Percentiles rank a stretch among this genome's conserved stretches.
Evolutionary conservation across 768 basidiomycete genomes (phyloP).

Genomic region (Boletus subparvulus): DNA sequence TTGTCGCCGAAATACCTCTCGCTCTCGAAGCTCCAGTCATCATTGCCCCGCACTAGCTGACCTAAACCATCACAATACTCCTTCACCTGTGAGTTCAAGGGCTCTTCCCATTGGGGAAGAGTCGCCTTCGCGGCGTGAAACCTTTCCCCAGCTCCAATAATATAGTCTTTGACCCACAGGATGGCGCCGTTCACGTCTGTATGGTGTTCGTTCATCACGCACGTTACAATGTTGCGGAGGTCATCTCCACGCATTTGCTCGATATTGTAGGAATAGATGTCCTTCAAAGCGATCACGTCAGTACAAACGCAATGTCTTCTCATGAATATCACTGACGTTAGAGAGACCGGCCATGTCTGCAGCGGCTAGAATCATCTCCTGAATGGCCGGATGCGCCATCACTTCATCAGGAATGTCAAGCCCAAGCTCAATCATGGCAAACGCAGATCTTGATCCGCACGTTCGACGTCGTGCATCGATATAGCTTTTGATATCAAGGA

Average conservation of each 20-base stretch:
- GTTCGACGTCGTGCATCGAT: conserved; percentile 40
- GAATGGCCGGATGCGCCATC: conserved; percentile 39
- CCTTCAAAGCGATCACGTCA: conserved; percentile 15
- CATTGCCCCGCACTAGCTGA: conserved; percentile 50
- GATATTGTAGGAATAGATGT: conserved; percentile 31
- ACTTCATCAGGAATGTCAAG: conserved; percentile 41
- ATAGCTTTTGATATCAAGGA: conserved; percentile 42
- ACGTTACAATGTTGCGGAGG: conserved; percentile 44
- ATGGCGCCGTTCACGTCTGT: conserved; percentile 17
- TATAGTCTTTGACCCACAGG: conserved; percentile 8
- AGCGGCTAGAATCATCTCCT: conserved; percentile 23
- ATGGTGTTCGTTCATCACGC: conserved; percentile 45
- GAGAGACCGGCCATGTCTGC: conserved; percentile 37
- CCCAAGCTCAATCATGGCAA: conserved; percentile 35
- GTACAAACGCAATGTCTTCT: background rate
- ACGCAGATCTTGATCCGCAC: conserved; percentile 40
- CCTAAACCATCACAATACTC: conserved; percentile 47
- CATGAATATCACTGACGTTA: conserved; percentile 27
- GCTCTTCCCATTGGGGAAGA: conserved; percentile 40
- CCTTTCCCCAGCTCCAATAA: background rate
- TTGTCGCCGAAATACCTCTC: conserved; percentile 40
- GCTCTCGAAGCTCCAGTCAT: conserved; percentile 52
- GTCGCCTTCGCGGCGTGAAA: conserved; percentile 11
- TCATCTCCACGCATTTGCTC: conserved; percentile 31
- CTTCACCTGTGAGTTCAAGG: background rate